Evolutionary conservation across 768 basidiomycete species (phyloP).

Genomic region (Lactarius hatsudake): DNA sequence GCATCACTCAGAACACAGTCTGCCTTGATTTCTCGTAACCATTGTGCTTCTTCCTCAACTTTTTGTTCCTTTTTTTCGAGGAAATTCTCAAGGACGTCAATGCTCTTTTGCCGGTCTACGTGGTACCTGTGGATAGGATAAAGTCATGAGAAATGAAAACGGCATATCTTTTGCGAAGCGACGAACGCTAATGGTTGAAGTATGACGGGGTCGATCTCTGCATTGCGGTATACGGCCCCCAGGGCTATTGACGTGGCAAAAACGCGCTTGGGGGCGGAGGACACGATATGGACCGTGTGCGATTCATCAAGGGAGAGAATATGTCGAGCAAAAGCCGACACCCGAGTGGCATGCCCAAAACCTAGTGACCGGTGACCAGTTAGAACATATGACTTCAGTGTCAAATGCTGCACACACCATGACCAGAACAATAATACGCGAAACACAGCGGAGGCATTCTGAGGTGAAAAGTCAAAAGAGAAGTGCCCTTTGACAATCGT

Average conservation of each 20-base stretch:
- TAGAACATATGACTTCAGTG: not conserved
- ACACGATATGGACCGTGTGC: constrained; percentile 61
- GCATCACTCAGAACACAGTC: constrained; percentile 72
- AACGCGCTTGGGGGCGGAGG: constrained; percentile 70
- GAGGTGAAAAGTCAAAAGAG: not conserved
- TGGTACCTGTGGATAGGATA: constrained; percentile 48
- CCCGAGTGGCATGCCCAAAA: constrained; percentile 84
- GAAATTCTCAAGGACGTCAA: constrained; percentile 59
- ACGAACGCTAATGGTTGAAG: constrained; percentile 76
- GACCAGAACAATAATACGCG: constrained; percentile 75
- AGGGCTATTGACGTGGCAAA: constrained; percentile 60
- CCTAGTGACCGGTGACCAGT: constrained; percentile 37
- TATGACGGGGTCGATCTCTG: constrained; percentile 76
- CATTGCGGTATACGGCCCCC: constrained; percentile 67
- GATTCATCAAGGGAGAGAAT: constrained; percentile 47
- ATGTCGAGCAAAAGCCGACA: constrained; percentile 66
- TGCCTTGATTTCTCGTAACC: constrained; percentile 51
- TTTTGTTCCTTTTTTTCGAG: constrained; percentile 52
- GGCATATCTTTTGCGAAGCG: not conserved
- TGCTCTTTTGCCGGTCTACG: constrained; percentile 69
- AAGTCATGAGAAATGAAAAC: constrained; percentile 14
- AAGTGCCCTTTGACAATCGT: not conserved
- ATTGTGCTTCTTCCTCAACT: constrained; percentile 52
- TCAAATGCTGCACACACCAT: constrained; percentile 42
- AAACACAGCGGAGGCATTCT: constrained; percentile 34